Evolutionary conservation across 202 grass and related monocot species (phyloP), one percentile per base, ranked within the genome.

Genomic region (Eragrostis tef): DNA sequence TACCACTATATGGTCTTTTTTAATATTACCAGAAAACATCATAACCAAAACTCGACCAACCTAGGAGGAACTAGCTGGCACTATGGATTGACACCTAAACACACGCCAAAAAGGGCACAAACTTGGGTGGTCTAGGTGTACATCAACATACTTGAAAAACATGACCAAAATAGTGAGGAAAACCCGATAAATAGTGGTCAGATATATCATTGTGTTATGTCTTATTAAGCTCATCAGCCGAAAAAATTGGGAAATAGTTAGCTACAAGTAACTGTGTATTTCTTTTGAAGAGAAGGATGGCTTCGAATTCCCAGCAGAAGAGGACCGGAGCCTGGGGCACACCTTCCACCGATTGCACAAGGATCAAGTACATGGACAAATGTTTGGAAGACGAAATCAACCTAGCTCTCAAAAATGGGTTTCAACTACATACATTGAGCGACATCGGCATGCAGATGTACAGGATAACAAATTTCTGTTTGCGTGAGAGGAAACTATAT

Each of bases 131-230:
- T 1, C 21, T 59, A 59, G 0, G 56, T 25, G 8, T 59, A 10
- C 24, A 4, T 34, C 31, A 34, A n/a, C 7, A 57, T n/a, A 19
- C n/a, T 56, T 7, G 20, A 57, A 57, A 57, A 57, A 42, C 14
- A 71, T 53, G 41, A 39, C 64, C 12, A 79, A 70, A 84, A 60
- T 58, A 49, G 73, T 83, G 13, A 72, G 15, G 11, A 73, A 76
- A 53, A 4, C 36, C 10, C 5, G 39, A 64, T 9, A 11, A 24
- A 71, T 22, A 84, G 43, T 9, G 3, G 45, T 73, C n/a, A 45
- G 17, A 67, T 5, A 56, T 82, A 77, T 42, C 20, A 70, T 31
- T 58, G 62, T 20, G 62, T 78, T 78, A 6, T 62, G n/a, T 39
- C 22, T 58, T 47, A 22, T 49, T 58, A 56, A 14, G 45, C 20